These are phyloP conservation scores for Cyberlindnera amylophila DNA, from an alignment of 805 yeast genomes.

Conservation along the genomic window DNA sequence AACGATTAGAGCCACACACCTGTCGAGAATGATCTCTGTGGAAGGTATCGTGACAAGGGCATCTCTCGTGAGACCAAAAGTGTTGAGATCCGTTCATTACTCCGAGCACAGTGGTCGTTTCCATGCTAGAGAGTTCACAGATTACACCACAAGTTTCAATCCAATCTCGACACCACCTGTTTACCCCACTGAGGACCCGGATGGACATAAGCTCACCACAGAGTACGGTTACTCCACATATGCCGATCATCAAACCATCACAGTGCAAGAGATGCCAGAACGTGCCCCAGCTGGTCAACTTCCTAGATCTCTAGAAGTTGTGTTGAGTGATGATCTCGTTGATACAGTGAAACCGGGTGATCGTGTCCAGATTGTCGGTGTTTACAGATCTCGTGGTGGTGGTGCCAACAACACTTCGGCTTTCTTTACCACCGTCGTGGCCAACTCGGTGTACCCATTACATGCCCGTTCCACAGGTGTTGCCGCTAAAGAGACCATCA, in stretches of 20 bases:
- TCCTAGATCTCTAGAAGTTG: conserved; percentile 87
- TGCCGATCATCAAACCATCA: conserved; percentile 88
- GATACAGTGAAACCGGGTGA: conserved; percentile 95
- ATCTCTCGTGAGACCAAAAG: conserved; percentile 88
- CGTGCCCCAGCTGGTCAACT: conserved; percentile 96
- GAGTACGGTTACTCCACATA: conserved; percentile 93
- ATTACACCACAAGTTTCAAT: conserved; percentile 86
- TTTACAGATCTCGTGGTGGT: conserved; percentile 87
- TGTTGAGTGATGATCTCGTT: conserved; percentile 93
- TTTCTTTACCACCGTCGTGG: conserved; percentile 79
- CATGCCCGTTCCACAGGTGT: conserved; percentile 88
- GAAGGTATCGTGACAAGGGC: conserved; percentile 96
- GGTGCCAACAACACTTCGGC: conserved; percentile 51
- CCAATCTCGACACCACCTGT: conserved; percentile 79
- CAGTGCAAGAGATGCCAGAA: conserved; percentile 97
- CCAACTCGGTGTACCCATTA: conserved; percentile 83
- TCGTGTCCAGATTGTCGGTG: conserved; percentile 90
- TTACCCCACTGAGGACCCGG: conserved; percentile 90
- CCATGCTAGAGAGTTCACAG: conserved; percentile 88
- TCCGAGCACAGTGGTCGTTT: conserved; percentile 80
- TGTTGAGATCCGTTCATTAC: conserved; percentile 87
- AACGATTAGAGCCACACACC: conserved; percentile 68
- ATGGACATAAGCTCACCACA: conserved; percentile 82
- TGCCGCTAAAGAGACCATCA: conserved; percentile 60
- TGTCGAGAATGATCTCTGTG: conserved; percentile 79